A percentile compares a stretch with the other conserved stretches of the same genome.
phyloP scores from a whole-genome alignment of 495 filamentous ascomycete genomes.

The Penicillium samsonianum region DNA sequence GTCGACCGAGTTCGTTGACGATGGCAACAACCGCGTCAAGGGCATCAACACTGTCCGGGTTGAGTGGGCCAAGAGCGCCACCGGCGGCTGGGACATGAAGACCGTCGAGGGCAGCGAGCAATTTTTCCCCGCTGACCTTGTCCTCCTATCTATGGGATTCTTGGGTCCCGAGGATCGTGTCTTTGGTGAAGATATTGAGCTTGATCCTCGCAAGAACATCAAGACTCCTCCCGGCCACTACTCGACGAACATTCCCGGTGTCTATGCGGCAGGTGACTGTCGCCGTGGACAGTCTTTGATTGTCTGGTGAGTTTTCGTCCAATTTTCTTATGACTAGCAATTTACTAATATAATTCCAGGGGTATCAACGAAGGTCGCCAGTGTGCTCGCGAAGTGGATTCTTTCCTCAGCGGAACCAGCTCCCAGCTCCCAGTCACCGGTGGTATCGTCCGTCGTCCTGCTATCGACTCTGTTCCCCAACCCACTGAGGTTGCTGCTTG shows the following conservation, averaged over 20 bases:
- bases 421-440: constrained; percentile 89
- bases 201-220: constrained; percentile 93
- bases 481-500: constrained; percentile 33
- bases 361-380: constrained; percentile 99
- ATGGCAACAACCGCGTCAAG: constrained; percentile 84
- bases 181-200: constrained; percentile 83
- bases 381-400: constrained; percentile 90
- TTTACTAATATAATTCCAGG: constrained; percentile 48
- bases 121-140: constrained; percentile 96
- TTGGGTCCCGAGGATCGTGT: constrained; percentile 91
- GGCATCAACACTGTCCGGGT: constrained; percentile 98
- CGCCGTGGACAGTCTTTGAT: constrained; percentile 95
- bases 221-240: constrained; percentile 94
- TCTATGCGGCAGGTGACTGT: constrained; percentile 97
- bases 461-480: constrained; percentile 50
- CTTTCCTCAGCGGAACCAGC: constrained; percentile 74
- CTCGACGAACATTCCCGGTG: constrained; percentile 80
- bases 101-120: constrained; percentile 91
- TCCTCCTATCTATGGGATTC: constrained; percentile 98
- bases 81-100: constrained; percentile 99
- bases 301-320: constrained; percentile 74
- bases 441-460: constrained; percentile 85
- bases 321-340: neutral
- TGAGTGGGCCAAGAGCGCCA: constrained; percentile 89
- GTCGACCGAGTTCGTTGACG: constrained; percentile 96